Evolutionary conservation across 177 flowering plant genomes (phyloP), one percentile per base, ranked within the genome.

Genomic region (Telopea speciosissima): DNA sequence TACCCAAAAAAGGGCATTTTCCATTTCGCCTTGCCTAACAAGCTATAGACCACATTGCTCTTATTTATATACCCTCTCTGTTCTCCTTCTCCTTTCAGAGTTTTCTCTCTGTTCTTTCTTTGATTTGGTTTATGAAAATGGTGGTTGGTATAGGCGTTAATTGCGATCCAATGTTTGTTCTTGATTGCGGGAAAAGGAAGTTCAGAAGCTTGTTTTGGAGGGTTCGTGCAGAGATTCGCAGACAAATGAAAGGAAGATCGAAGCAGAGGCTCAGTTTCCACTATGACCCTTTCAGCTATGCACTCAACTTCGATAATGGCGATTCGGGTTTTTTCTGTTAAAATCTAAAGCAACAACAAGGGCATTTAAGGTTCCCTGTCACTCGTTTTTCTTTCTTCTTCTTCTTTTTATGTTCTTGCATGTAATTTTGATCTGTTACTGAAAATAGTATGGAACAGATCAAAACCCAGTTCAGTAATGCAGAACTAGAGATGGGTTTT

Each of bases 281-380:
- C 49, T 81, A 81, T 59, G 83, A 81, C 40, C 81, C 81, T 33
- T 70, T 78, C 24, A 81, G 79, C 23, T 81, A 81, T 61, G 65
- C 81, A 63, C 81, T 81, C 63, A 81, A 81, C 71, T 81, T 81
- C 45, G 83, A 81, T 60, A 49, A 81, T 67, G 79, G 83, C 72
- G 36, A 76, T 68, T 76, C 68, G 58, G 80, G 80, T 4, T 80
- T 80, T 66, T 68, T 77, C 68, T 75, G 79, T 65, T 80, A 73
- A 42, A 59, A 10, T 25, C 61, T 58, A 6, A 16, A 54, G 7
- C n/a, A 16, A 2, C 22, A 58, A 21, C 61, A 58, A 19, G 10
- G 3, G 14, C 61, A 21, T 7, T 49, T n/a, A n/a, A 49, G 54
- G 17, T 49, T 28, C 31, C 31, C 14, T 19, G 11, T 12, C 0